Evolutionary conservation across 2,329 filamentous ascomycete genomes (phyloP).

Genomic region (Eutypella sp.): DNA sequence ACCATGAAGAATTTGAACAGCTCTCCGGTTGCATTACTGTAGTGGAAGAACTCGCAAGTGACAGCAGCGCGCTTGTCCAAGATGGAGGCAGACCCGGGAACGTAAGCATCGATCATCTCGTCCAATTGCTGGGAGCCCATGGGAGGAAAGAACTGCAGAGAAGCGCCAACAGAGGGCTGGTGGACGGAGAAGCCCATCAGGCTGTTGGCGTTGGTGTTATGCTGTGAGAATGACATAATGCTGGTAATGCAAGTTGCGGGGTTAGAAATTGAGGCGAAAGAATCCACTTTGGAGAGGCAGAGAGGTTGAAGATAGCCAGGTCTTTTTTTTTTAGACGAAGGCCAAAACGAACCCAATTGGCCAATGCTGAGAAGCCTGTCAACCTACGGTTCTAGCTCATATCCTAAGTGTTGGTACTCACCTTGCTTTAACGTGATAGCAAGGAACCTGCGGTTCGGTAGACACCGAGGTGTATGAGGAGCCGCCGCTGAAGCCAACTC

Average conservation of each 20-base stretch:
- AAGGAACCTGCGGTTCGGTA: not conserved
- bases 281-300: constrained; percentile 14
- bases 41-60: constrained; percentile 55
- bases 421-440: not conserved
- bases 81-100: constrained; percentile 48
- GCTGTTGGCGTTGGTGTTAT: constrained; percentile 28
- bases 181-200: constrained; percentile 54
- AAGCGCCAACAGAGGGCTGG: constrained; percentile 51
- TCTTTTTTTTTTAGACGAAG: too few species aligned
- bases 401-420: not conserved
- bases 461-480: not conserved
- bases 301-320: too few species aligned
- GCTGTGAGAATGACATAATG: constrained; percentile 29
- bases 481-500: not conserved
- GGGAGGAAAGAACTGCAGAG: constrained; percentile 62
- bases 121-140: constrained; percentile 59
- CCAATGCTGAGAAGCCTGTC: not conserved
- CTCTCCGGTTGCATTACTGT: constrained; percentile 48
- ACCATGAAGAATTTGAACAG: constrained; percentile 58
- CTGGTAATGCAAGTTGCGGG: constrained; percentile 6
- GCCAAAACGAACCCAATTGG: too few species aligned
- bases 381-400: not conserved
- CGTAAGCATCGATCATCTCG: constrained; percentile 52
- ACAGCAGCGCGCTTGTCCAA: constrained; percentile 55
- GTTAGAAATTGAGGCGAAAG: constrained; percentile 6